A percentile compares a stretch with the other conserved stretches of the same genome.
phyloP scores from a whole-genome alignment of 192 early-diverging fungal species.

The Coemansia sp. region DNA sequence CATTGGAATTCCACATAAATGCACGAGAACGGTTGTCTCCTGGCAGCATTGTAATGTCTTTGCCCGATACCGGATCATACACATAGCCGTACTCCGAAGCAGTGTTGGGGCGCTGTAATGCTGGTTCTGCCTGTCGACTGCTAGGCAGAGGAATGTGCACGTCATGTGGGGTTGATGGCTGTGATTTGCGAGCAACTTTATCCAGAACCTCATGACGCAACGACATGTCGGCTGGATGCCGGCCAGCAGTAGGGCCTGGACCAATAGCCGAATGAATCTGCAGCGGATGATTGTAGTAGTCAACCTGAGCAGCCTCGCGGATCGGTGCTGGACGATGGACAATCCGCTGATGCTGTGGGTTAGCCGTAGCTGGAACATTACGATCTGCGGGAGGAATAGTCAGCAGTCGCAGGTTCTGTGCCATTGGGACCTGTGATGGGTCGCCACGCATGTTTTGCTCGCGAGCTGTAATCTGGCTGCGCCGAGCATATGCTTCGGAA shows the following conservation, averaged over 20 bases:
- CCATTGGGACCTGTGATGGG: not conserved
- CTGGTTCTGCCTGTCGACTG: conserved; percentile 16
- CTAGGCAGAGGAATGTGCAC: conserved; percentile 10
- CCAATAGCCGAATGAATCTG: conserved; percentile 32
- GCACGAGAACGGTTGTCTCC: conserved; percentile 29
- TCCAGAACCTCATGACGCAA: conserved; percentile 46
- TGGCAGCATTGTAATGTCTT: conserved; percentile 40
- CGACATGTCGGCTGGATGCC: conserved; percentile 20
- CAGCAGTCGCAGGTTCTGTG: conserved; percentile 6
- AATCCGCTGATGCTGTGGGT: conserved; percentile 10
- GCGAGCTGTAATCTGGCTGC: not conserved
- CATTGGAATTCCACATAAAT: conserved; percentile 18
- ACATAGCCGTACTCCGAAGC: conserved; percentile 6
- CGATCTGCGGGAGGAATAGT: not conserved
- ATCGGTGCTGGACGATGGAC: conserved; percentile 12
- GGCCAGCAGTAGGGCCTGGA: not conserved
- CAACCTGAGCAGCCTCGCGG: conserved; percentile 11
- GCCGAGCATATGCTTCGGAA: conserved; percentile 1
- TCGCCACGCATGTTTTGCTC: not conserved
- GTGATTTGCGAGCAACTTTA: conserved; percentile 43
- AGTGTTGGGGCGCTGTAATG: conserved; percentile 18
- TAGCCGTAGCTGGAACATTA: not conserved
- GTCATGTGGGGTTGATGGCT: conserved; percentile 41
- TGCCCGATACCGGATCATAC: conserved; percentile 2
- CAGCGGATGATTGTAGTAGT: conserved; percentile 26